phyloP scores from a whole-genome alignment of 1,284 basidiomycete genomes.

The Peniophora sp. region DNA sequence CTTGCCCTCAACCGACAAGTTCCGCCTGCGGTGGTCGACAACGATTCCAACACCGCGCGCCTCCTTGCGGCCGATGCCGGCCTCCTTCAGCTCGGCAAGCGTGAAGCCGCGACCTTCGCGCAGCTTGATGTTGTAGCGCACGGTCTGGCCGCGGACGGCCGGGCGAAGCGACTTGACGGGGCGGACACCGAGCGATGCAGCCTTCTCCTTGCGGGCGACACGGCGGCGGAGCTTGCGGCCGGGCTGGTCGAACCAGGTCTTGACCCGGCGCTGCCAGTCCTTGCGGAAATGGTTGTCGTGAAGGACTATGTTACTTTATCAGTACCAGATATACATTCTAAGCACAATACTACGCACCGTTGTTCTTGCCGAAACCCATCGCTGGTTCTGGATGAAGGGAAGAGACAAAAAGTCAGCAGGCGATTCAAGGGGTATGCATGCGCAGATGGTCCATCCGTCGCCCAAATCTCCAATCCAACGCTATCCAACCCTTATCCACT shows the following conservation, averaged over 20 bases:
- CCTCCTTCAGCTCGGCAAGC: constrained; percentile 91
- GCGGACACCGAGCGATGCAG: constrained; percentile 86
- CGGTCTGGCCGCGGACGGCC: constrained; percentile 93
- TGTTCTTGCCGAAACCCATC: constrained; percentile 80
- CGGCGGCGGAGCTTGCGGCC: constrained; percentile 97
- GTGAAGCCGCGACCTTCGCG: constrained; percentile 98
- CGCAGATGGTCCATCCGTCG: too few relatives aligned
- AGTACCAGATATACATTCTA: background rate
- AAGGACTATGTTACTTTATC: constrained; percentile 49
- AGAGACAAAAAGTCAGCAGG: constrained; percentile 10
- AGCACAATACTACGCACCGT: constrained; percentile 43
- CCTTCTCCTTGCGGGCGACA: constrained; percentile 89
- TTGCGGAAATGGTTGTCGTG: constrained; percentile 97
- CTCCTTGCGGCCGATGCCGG: constrained; percentile 92
- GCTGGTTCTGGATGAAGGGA: constrained; percentile 17
- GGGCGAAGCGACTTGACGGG: constrained; percentile 92
- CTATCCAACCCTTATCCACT: too few relatives aligned
- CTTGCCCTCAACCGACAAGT: constrained; percentile 97
- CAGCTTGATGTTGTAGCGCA: constrained; percentile 98
- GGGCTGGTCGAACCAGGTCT: constrained; percentile 99
- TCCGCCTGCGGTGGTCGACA: constrained; percentile 96
- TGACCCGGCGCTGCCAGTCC: constrained; percentile 94
- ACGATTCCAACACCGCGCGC: constrained; percentile 91
- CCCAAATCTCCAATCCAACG: too few relatives aligned
- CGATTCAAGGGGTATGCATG: too few relatives aligned